Evolutionary conservation across 352 stramenopile species (phyloP), one percentile per base, ranked within the genome.

Genomic region (Phytophthora pistaciae): DNA sequence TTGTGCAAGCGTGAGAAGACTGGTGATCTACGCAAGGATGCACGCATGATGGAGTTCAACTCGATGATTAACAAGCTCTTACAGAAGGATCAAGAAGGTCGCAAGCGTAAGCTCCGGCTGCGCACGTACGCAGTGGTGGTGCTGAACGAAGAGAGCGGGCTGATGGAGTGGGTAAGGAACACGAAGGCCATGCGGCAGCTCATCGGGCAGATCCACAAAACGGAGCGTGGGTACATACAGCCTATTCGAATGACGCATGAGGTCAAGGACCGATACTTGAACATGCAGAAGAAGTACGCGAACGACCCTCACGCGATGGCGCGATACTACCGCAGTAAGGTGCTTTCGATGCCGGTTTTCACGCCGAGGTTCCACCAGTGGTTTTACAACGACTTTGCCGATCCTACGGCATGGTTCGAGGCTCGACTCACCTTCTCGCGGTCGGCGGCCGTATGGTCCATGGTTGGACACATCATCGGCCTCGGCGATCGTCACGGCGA

Each of bases 31-130:
- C 90, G 98, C 44, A 99, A 99, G 85, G 98, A 99, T 84, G 95
- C 97, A 21, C 94, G 98, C 42, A 98, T 99, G 80, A 99, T 99
- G 95, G 98, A 99, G 79, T 98, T 99, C 60, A 99, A 99, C 71
- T 98, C 93, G 60, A 98, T 99, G 70, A 98, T 99, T 54, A 99
- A 99, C 86, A 96, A 98, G 59, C 82, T 99, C n/a, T 89, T 99
- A 60, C 82, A 96, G 42, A 91, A 90, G 63, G 89, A 98, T 70
- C 82, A 80, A 42, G 97, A 97, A 74, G 92, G 88, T 0, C 85
- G 92, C 13, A 94, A 96, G 63, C 90, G 95, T 10, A 97, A 97
- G 62, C 80, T 99, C 5, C 90, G 96, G 18, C 79, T 99, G 36
- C 91, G 98, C 0, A 99, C 98, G 9, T 99, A 99, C 79, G 96